A percentile compares a stretch with the other conserved stretches of the same genome.
These are phyloP conservation scores for Tylopilus intermedius DNA, from an alignment of 768 basidiomycete species.

Conservation along the genomic window DNA sequence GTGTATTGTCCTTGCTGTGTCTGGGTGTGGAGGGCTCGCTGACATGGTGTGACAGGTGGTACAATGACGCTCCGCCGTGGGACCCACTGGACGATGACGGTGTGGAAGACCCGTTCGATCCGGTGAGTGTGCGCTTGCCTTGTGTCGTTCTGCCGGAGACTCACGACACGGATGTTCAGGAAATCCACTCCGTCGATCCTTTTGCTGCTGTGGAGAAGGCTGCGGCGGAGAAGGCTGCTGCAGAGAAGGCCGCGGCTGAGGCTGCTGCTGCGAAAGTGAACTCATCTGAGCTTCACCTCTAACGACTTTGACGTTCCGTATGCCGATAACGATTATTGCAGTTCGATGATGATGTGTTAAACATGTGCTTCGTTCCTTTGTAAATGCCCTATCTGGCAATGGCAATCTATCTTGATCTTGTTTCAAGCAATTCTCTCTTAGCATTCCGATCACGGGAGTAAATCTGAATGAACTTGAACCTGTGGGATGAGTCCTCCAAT, in stretches of 20 bases:
- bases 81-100: slow-evolving; percentile 26
- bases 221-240: neutral
- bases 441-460: no score
- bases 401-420: no score
- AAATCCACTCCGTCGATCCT: slow-evolving; percentile 5
- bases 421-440: no score
- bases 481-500: no score
- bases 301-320: no score
- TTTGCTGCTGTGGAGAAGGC: slow-evolving; percentile 10
- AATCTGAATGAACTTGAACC: no score
- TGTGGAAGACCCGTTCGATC: slow-evolving; percentile 16
- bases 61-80: slow-evolving; percentile 18
- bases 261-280: neutral
- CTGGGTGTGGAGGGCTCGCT: neutral
- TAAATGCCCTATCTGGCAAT: neutral
- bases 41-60: slow-evolving; percentile 17
- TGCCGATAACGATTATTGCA: neutral
- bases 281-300: no score
- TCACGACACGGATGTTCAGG: slow-evolving; percentile 5
- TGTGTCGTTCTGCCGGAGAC: neutral
- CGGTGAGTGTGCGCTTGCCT: slow-evolving; percentile 7
- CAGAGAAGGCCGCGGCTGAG: neutral
- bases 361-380: neutral
- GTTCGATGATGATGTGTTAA: no score
- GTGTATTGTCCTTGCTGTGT: slow-evolving; percentile 1